Base-by-base conservation (phyloP, 768 basidiomycete genomes). In the Lactarius evosmus region DNA sequence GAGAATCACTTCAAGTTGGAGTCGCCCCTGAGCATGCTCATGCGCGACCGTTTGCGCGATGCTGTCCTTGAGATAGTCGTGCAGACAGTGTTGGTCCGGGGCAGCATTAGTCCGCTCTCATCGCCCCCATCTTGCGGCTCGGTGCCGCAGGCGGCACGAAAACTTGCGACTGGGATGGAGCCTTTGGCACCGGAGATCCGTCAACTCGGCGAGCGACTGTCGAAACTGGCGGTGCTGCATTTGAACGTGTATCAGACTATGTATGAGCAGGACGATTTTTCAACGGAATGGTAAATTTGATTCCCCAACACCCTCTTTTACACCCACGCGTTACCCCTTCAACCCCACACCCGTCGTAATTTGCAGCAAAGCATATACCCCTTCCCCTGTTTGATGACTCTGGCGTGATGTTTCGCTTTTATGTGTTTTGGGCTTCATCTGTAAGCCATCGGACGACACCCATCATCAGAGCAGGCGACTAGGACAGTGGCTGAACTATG, bases 191-290 rank as follows among this genome's bases (percentile, higher is more conserved):
- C 85, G 44, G 92, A 95, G 74, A 83, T 89, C 56, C 79, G 79
- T 34, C 78, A 82, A 19, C 81, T 95, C 55, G 83, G 83, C 32
- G 86, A 90, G 69, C 84, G 88, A 71, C 80, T 93, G 38, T 81
- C 87, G 50, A 85, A 87, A 63, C 80, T 95, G 58, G 86, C 86
- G 2, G 77, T 83, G 53, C 85, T 91, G 68, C 90, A 94, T 73
- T 78, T 91, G 58, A 83, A 85, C 66, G 85, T 89, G 57, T 93
- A 90, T 74, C 77, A 89, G 40, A 82, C 83, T n/a, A 73, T 92
- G 61, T 94, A 94, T 75, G 86, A 89, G 74, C 82, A 83, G 69
- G 81, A 85, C 65, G 83, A 81, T 46, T 86, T 86, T 29, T 67
- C 65, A 58, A 2, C 61, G 29, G 67, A 67, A 22, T 68, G 67